These are phyloP conservation scores for Cutaneotrichosporon cutaneum DNA, from an alignment of 1,284 basidiomycete species.

Conservation along the genomic window DNA sequence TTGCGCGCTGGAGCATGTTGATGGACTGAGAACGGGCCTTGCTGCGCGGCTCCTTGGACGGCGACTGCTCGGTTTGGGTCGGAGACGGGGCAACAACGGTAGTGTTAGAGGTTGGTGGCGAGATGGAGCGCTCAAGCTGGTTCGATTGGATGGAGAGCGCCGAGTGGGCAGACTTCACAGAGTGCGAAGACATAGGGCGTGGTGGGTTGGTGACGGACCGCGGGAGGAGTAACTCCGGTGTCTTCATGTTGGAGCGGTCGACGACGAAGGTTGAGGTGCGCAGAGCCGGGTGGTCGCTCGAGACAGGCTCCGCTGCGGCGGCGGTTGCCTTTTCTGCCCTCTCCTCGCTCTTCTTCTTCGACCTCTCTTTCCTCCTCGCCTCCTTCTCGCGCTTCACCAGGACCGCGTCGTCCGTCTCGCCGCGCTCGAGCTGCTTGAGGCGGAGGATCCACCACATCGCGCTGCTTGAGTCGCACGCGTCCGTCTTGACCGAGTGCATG, in stretches of 20 bases:
- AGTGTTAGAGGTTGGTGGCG: neutral
- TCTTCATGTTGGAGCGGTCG: neutral
- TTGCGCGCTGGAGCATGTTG: conserved; percentile 89
- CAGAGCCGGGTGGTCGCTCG: neutral
- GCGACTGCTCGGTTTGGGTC: conserved; percentile 24
- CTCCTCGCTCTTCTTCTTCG: conserved; percentile 30
- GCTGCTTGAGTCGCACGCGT: conserved; percentile 89
- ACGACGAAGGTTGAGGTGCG: neutral
- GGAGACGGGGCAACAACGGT: conserved; percentile 5
- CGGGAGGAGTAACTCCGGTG: conserved; percentile 1
- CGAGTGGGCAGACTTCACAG: neutral
- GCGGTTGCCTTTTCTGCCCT: conserved; percentile 2
- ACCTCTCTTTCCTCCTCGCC: conserved; percentile 36
- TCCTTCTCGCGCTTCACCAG: conserved; percentile 33
- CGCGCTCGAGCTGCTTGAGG: conserved; percentile 60
- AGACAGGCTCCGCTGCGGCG: neutral
- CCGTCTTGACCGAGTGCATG: conserved; percentile 81
- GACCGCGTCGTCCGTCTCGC: conserved; percentile 48
- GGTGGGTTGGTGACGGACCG: neutral
- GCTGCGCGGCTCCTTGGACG: conserved; percentile 25
- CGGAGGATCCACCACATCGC: conserved; percentile 97
- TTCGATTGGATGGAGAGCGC: neutral
- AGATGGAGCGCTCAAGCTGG: neutral
- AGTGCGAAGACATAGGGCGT: neutral
- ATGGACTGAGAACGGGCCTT: conserved; percentile 78